A percentile compares a stretch with the other conserved stretches of the same genome.
Evolutionary conservation across 441 rosid genomes (phyloP).

Genomic region (Pelargonium cotyledonis): DNA sequence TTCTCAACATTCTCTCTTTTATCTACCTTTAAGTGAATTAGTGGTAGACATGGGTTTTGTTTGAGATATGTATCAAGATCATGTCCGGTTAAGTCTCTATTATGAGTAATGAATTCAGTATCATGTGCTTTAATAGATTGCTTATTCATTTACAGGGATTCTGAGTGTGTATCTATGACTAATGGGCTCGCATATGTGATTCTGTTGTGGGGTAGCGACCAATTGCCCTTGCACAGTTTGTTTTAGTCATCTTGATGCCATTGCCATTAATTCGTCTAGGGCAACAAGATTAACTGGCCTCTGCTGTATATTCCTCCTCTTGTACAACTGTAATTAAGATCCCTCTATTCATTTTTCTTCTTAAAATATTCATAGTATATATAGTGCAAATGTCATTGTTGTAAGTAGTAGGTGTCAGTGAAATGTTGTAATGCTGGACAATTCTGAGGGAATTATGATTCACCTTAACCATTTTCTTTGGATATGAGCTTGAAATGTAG

Average conservation of each 20-base stretch:
- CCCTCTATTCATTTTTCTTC: neutral
- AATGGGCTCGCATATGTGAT: constrained; percentile 9
- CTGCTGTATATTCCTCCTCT: neutral
- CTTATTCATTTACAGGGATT: constrained; percentile 26
- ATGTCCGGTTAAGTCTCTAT: neutral
- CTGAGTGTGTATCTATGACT: constrained; percentile 14
- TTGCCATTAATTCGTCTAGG: constrained; percentile 1
- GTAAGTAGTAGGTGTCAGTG: constrained; percentile 8
- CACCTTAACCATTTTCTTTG: neutral
- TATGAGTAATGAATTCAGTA: neutral
- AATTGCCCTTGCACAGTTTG: constrained; percentile 12
- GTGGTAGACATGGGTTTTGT: neutral
- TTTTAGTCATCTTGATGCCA: neutral
- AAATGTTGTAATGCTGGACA: constrained; percentile 2
- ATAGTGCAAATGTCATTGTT: constrained; percentile 8
- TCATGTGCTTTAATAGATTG: constrained; percentile 6
- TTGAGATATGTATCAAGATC: neutral
- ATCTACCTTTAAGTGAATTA: neutral
- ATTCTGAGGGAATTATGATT: neutral
- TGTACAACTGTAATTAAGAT: constrained; percentile 5
- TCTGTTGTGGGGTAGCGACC: constrained; percentile 14
- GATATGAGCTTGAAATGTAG: neutral
- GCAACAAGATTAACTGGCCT: neutral
- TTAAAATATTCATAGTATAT: neutral
- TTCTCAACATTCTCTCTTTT: neutral